Conservation (phyloP, 495 filamentous ascomycete genomes). For the Aspergillus affinis region DNA sequence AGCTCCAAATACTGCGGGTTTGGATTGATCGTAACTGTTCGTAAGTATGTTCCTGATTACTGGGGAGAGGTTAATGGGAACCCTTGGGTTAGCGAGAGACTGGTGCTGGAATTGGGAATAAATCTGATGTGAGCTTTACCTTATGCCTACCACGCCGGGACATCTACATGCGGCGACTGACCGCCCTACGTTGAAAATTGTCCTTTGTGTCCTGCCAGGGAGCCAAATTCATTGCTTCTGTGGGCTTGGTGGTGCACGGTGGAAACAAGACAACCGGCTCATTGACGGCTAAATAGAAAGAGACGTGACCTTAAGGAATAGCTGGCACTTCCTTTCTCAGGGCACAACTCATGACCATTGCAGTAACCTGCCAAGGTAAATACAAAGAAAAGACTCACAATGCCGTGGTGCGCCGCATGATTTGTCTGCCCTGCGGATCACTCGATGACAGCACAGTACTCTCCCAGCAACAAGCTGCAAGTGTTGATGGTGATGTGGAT, state of each 20-base stretch:
- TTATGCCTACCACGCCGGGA: background rate
- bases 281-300: background rate
- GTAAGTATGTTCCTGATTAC: background rate
- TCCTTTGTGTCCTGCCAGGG: background rate
- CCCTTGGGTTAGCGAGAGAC: background rate
- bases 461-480: background rate
- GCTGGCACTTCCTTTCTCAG: background rate
- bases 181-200: background rate
- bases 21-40: background rate
- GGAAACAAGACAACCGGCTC: background rate
- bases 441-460: background rate
- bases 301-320: background rate
- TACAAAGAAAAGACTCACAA: background rate
- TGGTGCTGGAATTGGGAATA: background rate
- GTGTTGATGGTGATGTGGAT: background rate
- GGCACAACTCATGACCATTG: background rate
- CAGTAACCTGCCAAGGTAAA: too few relatives aligned
- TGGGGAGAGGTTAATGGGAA: background rate
- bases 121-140: background rate
- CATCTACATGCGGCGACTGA: background rate
- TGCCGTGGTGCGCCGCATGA: background rate
- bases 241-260: background rate
- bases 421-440: background rate
- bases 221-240: background rate
- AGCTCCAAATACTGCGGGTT: background rate